Evolutionary conservation across 2,329 filamentous ascomycete genomes (phyloP), one percentile per base, ranked within the genome.

Genomic region (Botrytis fragariae): DNA sequence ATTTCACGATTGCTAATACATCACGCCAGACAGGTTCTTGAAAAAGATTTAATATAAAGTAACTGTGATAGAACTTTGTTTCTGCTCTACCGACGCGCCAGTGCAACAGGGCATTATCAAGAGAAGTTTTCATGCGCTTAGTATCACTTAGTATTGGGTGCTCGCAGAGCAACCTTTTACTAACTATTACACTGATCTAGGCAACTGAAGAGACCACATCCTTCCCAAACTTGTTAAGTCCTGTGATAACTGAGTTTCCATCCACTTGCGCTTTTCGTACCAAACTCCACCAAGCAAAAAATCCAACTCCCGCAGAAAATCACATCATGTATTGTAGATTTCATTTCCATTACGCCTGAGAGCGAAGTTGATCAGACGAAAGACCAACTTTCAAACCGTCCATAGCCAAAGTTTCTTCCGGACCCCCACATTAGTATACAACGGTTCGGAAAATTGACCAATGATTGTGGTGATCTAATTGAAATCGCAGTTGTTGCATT

Each of bases 401-500:
- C 12, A n/a, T n/a, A 32, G 42, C 2, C 16, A 62, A 37, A 45
- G 10, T 20, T 1, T 39, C 9, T 14, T 60, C 25, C 2, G 6
- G 20, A 25, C 39, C 35, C 39, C 25, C 8, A 42, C 18, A n/a
- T 8, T 1, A 9, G 9, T 35, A 1, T 16, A 3, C 4, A 14
- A 8, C 1, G 1, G 8, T 22, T 29, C 45, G 12, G 8, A 29
- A 32, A 29, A 22, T 16, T 35, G 57, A 32, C 1, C 3, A 39
- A 18, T 32, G 4, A 8, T 60, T 3, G 32, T n/a, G 57, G 20
- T 22, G 62, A 42, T n/a, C 45, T 60, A 63, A 12, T 12, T 25
- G 57, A 69, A 74, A 44, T 61, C 69, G 57, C 73, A 74, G 64
- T 59, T 9, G 25, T 72, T 74, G 39, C 73, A 74, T 64, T 72